phyloP scores from a whole-genome alignment of 257 asterid genomes.

The Gentiana macrophylla region DNA sequence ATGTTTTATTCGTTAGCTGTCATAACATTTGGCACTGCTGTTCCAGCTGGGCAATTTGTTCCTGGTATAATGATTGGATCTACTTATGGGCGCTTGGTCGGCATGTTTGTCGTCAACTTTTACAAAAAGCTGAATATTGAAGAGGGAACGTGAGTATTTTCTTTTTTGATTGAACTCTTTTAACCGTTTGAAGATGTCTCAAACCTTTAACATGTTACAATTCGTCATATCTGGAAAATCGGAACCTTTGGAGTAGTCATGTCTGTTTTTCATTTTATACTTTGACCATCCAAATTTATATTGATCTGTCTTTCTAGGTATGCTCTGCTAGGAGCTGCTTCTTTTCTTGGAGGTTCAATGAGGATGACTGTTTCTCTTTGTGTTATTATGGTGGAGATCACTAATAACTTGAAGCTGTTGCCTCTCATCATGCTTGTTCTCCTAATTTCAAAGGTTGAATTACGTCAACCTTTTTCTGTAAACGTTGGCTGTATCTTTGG shows the following conservation, averaged over 20 bases:
- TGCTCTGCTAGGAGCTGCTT: conserved; percentile 97
- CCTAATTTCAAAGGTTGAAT: conserved; percentile 80
- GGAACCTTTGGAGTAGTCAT: not conserved
- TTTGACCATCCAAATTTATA: not conserved
- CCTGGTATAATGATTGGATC: conserved; percentile 99
- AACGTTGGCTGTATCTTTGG: not conserved
- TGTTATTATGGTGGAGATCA: conserved; percentile 95
- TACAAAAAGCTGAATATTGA: conserved; percentile 73
- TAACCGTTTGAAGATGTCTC: not conserved
- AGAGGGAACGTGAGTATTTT: conserved; percentile 87
- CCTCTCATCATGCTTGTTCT: conserved; percentile 99
- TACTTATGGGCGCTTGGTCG: conserved; percentile 96
- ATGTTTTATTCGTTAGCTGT: conserved; percentile 97
- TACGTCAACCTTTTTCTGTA: not conserved
- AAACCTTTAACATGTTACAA: too few relatives aligned
- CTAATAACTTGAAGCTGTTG: conserved; percentile 82
- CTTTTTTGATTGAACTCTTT: conserved; percentile 1
- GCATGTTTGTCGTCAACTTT: conserved; percentile 93
- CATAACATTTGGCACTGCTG: conserved; percentile 91
- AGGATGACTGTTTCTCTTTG: conserved; percentile 98
- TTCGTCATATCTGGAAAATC: too few relatives aligned
- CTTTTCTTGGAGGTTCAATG: conserved; percentile 99
- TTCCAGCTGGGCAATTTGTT: conserved; percentile 97
- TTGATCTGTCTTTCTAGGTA: conserved; percentile 43
- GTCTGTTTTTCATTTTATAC: not conserved